Evolutionary conservation across 257 asterid species (phyloP), one percentile per base, ranked within the genome.

Genomic region (Nicotiana noctiflora): DNA sequence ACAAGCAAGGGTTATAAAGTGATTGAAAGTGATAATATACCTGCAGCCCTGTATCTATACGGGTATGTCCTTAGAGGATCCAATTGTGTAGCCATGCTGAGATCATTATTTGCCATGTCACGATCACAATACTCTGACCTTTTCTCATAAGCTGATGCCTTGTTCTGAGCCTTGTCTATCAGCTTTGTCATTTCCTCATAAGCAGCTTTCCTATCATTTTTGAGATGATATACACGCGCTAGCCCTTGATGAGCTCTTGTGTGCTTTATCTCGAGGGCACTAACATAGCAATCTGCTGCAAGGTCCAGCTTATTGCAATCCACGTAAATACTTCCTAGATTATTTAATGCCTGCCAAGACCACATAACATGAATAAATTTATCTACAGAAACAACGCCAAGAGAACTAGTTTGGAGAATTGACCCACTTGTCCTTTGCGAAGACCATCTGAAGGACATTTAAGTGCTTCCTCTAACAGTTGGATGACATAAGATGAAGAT

Each of bases 231-330:
- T 60, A 86, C 91, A 44, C 90, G 86, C 2, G 90, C 91, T 59
- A 88, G 79, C 56, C 91, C 91, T 84, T 86, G 91, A 83, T 88
- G 91, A 72, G 90, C 91, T 78, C 91, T 84, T 56, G 91, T 85
- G 79, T 88, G 91, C 82, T 88, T 88, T 81, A 88, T 88, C 75
- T 82, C 83, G 19, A 86, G 86, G 76, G 91, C 91, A 79, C 80
- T 85, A 32, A 72, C 80, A 52, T 88, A 88, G 53, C 91, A 86
- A 64, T 86, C 88, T 31, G 87, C 90, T 4, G 91, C 91, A 2
- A 80, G 88, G 72, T 86, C 90, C 82, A 86, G 76, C 76, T 86
- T 88, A 27, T 87, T 88, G 61, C 91, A 86, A 83, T 88, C 91
- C 61, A 88, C 91, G 4, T 84, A 88, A 70, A 88, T 85, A 80